phyloP scores from a whole-genome alignment of 345 rosid species.

The Citrus glauca region DNA sequence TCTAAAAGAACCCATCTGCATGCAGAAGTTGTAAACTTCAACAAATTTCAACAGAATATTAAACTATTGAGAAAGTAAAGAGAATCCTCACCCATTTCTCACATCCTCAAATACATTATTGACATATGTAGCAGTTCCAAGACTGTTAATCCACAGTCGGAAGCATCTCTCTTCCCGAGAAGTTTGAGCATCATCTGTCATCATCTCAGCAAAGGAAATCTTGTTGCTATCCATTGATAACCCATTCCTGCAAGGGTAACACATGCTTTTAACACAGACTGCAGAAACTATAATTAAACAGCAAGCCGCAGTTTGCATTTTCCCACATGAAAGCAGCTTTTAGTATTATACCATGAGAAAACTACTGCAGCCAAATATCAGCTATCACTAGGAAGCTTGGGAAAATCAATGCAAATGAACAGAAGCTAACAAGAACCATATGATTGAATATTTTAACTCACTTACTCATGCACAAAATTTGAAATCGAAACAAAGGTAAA shows the following conservation, averaged over 20 bases:
- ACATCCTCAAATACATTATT: slow-evolving; percentile 91
- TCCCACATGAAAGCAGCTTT: background rate
- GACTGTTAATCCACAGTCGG: slow-evolving; percentile 97
- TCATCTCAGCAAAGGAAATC: slow-evolving; percentile 87
- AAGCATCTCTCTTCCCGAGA: slow-evolving; percentile 98
- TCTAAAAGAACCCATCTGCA: slow-evolving; percentile 92
- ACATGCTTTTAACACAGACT: slow-evolving; percentile 13
- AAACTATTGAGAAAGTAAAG: background rate
- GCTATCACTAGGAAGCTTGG: background rate
- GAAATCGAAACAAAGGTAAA: background rate
- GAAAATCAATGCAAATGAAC: background rate
- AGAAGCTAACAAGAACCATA: background rate
- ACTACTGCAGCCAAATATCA: background rate
- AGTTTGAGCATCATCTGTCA: slow-evolving; percentile 92
- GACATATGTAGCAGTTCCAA: slow-evolving; percentile 74
- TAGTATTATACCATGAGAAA: background rate
- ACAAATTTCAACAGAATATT: background rate
- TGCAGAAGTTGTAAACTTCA: slow-evolving; percentile 18
- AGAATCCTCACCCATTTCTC: slow-evolving; percentile 69
- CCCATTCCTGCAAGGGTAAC: slow-evolving; percentile 71
- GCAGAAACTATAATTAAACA: background rate
- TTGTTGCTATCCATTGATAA: slow-evolving; percentile 59
- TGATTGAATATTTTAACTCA: background rate
- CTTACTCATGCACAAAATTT: background rate
- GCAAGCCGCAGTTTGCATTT: background rate